Evolutionary conservation across 73 alveolate genomes (phyloP).

Genomic region (Uronychia setigera): DNA sequence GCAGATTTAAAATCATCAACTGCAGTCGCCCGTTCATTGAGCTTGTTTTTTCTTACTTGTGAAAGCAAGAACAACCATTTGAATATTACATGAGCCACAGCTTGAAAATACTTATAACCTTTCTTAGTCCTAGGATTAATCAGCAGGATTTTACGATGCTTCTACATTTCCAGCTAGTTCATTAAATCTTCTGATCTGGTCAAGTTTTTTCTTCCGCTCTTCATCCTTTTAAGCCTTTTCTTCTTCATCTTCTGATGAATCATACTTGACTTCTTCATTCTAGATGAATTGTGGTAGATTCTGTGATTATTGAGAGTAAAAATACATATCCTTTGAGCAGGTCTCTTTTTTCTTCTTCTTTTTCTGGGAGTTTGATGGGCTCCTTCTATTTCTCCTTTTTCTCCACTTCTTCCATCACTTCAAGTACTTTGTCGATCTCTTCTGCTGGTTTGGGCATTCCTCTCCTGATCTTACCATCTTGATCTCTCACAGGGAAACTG

Average conservation of each 20-base stretch:
- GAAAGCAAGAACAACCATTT: background rate
- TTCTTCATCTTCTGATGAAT: conserved; percentile 6
- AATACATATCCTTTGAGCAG: background rate
- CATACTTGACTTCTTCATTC: conserved; percentile 23
- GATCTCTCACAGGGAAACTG: conserved; percentile 1
- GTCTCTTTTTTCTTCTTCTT: background rate
- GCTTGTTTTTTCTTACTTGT: conserved; percentile 3
- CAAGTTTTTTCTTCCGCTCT: background rate
- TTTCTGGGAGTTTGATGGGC: background rate
- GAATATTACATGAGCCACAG: background rate
- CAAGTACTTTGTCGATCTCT: background rate
- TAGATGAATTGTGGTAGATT: conserved; percentile 8
- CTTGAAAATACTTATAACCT: background rate
- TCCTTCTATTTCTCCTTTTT: background rate
- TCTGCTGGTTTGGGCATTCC: background rate
- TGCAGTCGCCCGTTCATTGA: conserved; percentile 40
- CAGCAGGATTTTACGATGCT: background rate
- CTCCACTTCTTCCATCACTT: background rate
- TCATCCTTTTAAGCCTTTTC: background rate
- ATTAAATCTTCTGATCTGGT: background rate
- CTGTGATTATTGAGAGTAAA: background rate
- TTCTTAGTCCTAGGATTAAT: conserved; percentile 17
- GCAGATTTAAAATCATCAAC: conserved; percentile 10
- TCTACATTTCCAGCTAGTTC: background rate
- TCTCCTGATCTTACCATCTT: background rate